Percentiles rank a stretch among this genome's conserved stretches.
phyloP scores from a whole-genome alignment of 305 asterid species.

The Ilex paraguariensis region DNA sequence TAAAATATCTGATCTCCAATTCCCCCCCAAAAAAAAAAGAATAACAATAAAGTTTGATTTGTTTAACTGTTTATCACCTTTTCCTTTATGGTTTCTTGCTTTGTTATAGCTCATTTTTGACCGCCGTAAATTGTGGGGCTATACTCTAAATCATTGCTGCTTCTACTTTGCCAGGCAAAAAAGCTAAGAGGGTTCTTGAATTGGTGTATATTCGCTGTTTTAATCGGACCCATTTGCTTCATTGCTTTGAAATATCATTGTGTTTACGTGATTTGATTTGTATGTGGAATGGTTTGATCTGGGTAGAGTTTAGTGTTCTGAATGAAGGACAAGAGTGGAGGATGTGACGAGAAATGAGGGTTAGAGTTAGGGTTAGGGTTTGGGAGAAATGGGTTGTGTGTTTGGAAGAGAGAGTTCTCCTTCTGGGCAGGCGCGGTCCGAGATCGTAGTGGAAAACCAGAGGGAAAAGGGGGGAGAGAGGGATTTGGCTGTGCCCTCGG shows the following conservation, averaged over 20 bases:
- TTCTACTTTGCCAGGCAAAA: conserved; percentile 53
- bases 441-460: conserved; percentile 41
- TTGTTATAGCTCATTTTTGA: conserved; percentile 41
- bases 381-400: conserved; percentile 74
- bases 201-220: conserved; percentile 21
- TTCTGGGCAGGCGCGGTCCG: conserved; percentile 44
- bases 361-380: conserved; percentile 57
- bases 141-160: conserved; percentile 50
- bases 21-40: conserved; percentile 16
- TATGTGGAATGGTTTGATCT: conserved; percentile 12
- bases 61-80: conserved; percentile 21
- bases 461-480: conserved; percentile 37
- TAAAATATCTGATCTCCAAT: conserved; percentile 8
- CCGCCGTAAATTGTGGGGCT: conserved; percentile 47
- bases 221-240: conserved; percentile 23
- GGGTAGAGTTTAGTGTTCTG: conserved; percentile 19
- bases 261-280: conserved; percentile 5
- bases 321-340: conserved; percentile 26
- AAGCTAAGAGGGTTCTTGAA: conserved; percentile 44
- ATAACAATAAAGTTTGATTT: conserved; percentile 13
- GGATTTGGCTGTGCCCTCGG: conserved; percentile 43
- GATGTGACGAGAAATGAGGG: conserved; percentile 70
- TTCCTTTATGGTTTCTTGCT: conserved; percentile 15
- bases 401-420: conserved; percentile 75
- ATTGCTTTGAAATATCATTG: conserved; percentile 7